These are phyloP conservation scores for Isabelozyma gotoi DNA, from an alignment of 805 yeast genomes.

Conservation along the genomic window DNA sequence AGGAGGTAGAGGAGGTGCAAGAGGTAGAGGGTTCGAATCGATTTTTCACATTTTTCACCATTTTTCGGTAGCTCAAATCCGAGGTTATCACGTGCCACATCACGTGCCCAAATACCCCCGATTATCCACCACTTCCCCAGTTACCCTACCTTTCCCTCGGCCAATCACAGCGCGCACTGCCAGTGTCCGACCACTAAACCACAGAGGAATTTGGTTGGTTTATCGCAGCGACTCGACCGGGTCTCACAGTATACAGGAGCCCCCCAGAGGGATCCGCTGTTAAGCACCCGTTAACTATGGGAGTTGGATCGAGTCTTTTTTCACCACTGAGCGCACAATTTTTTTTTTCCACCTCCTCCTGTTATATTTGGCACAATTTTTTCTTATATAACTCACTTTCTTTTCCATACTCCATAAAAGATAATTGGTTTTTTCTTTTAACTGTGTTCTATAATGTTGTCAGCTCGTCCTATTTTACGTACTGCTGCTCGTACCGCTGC, in stretches of 20 bases:
- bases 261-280: not conserved
- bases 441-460: conserved; percentile 55
- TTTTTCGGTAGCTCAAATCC: too few species aligned
- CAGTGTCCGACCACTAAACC: not conserved
- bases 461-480: conserved; percentile 83
- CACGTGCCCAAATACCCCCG: not conserved
- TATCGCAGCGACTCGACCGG: not conserved
- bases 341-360: not conserved
- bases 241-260: not conserved
- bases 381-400: not conserved
- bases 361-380: not conserved
- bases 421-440: conserved; percentile 3
- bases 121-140: not conserved
- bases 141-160: not conserved
- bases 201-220: not conserved
- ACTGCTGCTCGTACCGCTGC: conserved; percentile 79
- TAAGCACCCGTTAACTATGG: not conserved
- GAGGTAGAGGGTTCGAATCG: too few species aligned
- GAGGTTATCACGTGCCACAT: not conserved
- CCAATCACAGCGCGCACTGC: conserved; percentile 5
- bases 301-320: not conserved
- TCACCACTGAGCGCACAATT: not conserved
- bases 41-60: too few species aligned
- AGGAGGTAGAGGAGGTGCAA: too few species aligned
- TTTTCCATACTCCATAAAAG: conserved; percentile 2